Conservation (phyloP, 176 grass and related monocot species). For the Saccharum spontaneum region DNA sequence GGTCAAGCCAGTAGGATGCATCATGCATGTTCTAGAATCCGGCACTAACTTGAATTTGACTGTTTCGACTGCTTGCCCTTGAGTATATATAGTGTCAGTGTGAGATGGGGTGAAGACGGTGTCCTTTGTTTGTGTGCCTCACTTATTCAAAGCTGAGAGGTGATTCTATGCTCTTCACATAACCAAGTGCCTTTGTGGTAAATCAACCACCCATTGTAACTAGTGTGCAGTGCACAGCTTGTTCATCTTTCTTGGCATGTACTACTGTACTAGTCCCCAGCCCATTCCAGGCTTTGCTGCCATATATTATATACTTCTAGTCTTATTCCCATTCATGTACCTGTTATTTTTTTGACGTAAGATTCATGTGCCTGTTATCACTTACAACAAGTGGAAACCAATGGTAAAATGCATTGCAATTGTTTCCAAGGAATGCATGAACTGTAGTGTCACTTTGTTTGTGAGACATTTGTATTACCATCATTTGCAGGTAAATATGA, state of each 20-base stretch:
- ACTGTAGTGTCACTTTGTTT: not conserved
- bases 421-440: not conserved
- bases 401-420: not conserved
- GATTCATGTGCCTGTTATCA: not conserved
- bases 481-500: slow-evolving; percentile 90
- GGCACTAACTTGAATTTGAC: not conserved
- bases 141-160: no score
- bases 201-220: not conserved
- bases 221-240: not conserved
- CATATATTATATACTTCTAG: not conserved
- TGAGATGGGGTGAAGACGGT: no score
- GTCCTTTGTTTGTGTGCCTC: no score
- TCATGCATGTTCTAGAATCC: not conserved
- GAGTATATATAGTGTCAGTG: not conserved
- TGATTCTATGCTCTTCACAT: no score
- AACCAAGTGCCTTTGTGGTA: no score
- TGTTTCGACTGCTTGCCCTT: not conserved
- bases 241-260: not conserved
- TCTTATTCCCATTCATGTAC: no score
- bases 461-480: not conserved
- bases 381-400: not conserved
- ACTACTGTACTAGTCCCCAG: not conserved
- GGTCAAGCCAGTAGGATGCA: not conserved
- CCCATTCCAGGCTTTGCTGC: not conserved
- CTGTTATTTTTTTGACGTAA: no score